Base-by-base conservation (phyloP, 1,284 basidiomycete species). In the Cutaneotrichosporon dermatis region DNA sequence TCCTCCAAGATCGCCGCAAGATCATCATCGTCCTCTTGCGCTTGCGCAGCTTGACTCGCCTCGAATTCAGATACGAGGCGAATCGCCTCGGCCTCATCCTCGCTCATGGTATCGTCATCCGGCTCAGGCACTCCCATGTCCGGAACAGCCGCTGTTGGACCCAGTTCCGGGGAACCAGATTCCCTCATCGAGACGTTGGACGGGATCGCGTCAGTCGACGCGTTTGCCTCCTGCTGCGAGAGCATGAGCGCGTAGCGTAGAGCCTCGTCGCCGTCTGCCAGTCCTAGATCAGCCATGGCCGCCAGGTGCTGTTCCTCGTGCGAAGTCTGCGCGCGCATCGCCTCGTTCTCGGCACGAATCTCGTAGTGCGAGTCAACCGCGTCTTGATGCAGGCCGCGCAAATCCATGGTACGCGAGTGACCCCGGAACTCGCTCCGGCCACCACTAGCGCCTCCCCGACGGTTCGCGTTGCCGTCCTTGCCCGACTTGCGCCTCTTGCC, bases 171-270 rank as follows among this genome's bases (percentile, higher is more conserved):
- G 16, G 7, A 16, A 45, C 16, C 25, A 16, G 44, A 45, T 25
- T 25, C 25, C 25, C 25, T 25, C 25, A 25, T 25, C 3, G 25
- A 25, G 25, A 25, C 25, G 25, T 25, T 25, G 12, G 8, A 4
- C 16, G 44, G 8, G 13, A 42, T 33, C 4, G 51, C 9, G 5
- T n/a, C 42, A 37, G 42, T 2, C 51, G 40, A 58, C 52, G 42
- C 49, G 33, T 63, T 52, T 2, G 59, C 56, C 36, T 70, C 69
- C 25, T 71, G 69, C 52, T 69, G 64, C 0, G 69, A 71, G 10
- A 75, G 55, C 71, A 73, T 69, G 50, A 75, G 61, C 6, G 73
- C 73, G 53, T 73, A 75, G 57, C 72, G 66, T 16, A 73, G 59
- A n/a, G 71, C 73, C 11, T 69, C 71, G 44, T 75, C 73, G 9